These are phyloP conservation scores for Syncephalastrum racemosum DNA, from an alignment of 371 early-diverging fungal genomes.

Conservation along the genomic window DNA sequence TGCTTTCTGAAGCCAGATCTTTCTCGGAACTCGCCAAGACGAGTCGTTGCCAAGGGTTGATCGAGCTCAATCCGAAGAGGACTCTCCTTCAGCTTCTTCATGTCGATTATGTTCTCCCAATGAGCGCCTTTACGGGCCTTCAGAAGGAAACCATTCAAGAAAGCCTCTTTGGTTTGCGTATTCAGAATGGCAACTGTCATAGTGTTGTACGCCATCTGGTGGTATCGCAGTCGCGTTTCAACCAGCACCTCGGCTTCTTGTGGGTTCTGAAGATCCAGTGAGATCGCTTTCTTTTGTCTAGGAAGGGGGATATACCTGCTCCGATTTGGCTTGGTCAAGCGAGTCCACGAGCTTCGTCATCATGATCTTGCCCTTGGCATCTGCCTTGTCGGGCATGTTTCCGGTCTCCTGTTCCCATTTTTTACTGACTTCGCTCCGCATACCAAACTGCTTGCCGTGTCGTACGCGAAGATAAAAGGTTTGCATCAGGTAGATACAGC, in stretches of 20 bases:
- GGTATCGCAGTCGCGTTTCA: slow-evolving; percentile 28
- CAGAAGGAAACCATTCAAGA: slow-evolving; percentile 50
- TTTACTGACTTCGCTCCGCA: slow-evolving; percentile 24
- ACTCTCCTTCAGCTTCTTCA: slow-evolving; percentile 5
- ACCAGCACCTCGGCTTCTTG: slow-evolving; percentile 6
- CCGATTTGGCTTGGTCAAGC: slow-evolving; percentile 16
- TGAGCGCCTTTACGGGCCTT: slow-evolving; percentile 35
- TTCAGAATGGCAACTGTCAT: slow-evolving; percentile 54
- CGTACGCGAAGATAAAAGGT: slow-evolving; percentile 37
- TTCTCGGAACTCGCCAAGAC: slow-evolving; percentile 39
- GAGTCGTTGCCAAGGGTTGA: slow-evolving; percentile 31
- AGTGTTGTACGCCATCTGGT: slow-evolving; percentile 66
- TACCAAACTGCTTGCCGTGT: neutral
- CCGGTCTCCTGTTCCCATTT: slow-evolving; percentile 19
- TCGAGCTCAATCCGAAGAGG: slow-evolving; percentile 19
- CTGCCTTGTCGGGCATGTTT: slow-evolving; percentile 9
- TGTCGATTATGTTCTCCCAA: slow-evolving; percentile 61
- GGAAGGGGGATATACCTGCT: slow-evolving; percentile 8
- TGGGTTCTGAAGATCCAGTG: neutral
- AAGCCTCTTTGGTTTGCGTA: slow-evolving; percentile 48
- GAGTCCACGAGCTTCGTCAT: slow-evolving; percentile 22
- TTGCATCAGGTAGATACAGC: slow-evolving; percentile 48
- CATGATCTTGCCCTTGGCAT: slow-evolving; percentile 20
- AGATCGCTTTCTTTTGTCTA: no score
- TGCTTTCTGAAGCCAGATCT: slow-evolving; percentile 16